Conservation (phyloP, 225 moss, liverwort and hornwort species). For the Marchantia polymorpha region DNA sequence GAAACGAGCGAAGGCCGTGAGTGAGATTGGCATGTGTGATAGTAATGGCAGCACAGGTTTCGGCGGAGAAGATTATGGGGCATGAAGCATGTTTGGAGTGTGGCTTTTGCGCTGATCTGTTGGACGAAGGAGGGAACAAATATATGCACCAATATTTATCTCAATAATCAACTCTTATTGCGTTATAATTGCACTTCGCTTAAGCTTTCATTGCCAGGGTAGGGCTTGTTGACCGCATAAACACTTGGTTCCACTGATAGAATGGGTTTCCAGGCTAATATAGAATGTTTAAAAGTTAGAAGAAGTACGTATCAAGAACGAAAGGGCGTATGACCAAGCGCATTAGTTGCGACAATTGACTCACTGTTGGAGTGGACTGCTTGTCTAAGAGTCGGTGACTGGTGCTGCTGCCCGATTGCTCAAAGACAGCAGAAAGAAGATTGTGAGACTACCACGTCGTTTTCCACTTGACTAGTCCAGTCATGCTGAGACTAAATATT, state of each 20-base stretch:
- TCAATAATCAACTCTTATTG: background rate
- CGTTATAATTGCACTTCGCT: background rate
- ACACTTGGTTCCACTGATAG: background rate
- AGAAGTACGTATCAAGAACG: background rate
- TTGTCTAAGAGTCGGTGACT: background rate
- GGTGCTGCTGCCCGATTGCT: background rate
- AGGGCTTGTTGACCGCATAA: background rate
- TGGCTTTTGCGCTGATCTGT: background rate
- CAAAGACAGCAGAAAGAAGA: background rate
- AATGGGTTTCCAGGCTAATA: background rate
- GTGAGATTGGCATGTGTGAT: background rate
- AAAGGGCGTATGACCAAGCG: background rate
- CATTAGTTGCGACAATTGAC: background rate
- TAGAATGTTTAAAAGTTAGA: background rate
- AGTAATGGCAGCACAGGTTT: background rate
- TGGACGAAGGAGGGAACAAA: background rate
- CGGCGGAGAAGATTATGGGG: background rate
- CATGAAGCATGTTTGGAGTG: background rate
- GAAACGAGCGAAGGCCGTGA: too few relatives aligned
- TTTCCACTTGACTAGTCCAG: background rate
- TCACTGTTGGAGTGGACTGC: background rate
- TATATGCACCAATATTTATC: too few relatives aligned
- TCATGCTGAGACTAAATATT: background rate
- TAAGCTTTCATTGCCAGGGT: background rate
- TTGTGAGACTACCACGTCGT: background rate